Percentiles rank a stretch among this genome's conserved stretches.
Evolutionary conservation across 805 yeast genomes (phyloP).

Genomic region (Kregervanrija fluxuum): DNA sequence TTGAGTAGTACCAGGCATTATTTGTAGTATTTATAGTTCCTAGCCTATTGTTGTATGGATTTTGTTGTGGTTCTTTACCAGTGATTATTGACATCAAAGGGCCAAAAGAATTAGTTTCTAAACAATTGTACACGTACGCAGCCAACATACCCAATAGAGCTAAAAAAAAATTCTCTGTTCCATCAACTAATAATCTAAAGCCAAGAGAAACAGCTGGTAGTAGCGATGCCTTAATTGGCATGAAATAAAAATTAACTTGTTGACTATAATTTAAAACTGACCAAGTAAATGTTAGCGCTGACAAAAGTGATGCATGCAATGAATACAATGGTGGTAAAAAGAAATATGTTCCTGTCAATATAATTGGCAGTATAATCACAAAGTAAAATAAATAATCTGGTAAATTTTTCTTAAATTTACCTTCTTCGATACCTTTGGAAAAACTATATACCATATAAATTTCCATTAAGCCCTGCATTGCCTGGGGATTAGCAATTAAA

Average conservation of each 20-base stretch:
- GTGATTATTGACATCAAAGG: constrained; percentile 30
- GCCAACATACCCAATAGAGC: constrained; percentile 44
- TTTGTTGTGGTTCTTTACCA: constrained; percentile 23
- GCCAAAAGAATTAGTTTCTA: constrained; percentile 50
- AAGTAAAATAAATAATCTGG: constrained; percentile 54
- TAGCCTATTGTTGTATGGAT: constrained; percentile 20
- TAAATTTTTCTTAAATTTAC: constrained; percentile 37
- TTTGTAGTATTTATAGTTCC: constrained; percentile 22
- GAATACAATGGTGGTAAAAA: constrained; percentile 24
- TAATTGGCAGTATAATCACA: constrained; percentile 40
- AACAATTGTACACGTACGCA: constrained; percentile 55
- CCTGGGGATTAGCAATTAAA: constrained; percentile 34
- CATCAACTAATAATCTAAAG: constrained; percentile 38
- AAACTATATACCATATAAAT: constrained; percentile 51
- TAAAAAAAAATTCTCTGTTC: constrained; percentile 33
- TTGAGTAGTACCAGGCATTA: constrained; percentile 36
- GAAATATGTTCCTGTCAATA: constrained; percentile 28
- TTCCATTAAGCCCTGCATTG: constrained; percentile 41
- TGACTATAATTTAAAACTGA: constrained; percentile 48
- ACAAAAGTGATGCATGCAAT: constrained; percentile 34
- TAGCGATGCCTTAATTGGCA: constrained; percentile 51
- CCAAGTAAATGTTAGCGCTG: constrained; percentile 58
- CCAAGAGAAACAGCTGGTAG: constrained; percentile 38
- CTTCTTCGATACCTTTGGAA: constrained; percentile 50
- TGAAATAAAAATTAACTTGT: constrained; percentile 43